A percentile compares a stretch with the other conserved stretches of the same genome.
phyloP scores from a whole-genome alignment of 2,329 filamentous ascomycete species.

The Xylaria sp. region DNA sequence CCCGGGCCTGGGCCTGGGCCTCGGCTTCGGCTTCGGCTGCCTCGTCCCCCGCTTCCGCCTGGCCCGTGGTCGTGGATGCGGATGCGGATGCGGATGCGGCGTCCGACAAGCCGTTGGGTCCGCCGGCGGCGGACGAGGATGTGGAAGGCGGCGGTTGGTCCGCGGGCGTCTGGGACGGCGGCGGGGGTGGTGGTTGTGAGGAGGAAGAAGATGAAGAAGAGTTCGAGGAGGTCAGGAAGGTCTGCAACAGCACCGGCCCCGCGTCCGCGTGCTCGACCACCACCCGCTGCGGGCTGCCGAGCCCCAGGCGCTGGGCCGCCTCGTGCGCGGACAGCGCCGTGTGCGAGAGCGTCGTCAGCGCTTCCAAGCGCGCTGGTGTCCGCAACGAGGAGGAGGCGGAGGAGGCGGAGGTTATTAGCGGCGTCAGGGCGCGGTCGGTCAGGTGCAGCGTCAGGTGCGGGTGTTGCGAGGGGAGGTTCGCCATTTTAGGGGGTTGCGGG shows the following conservation, averaged over 20 bases:
- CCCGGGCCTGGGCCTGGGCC: too few relatives aligned
- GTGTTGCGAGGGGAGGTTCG: slow-evolving; percentile 51
- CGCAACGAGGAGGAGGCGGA: too few relatives aligned
- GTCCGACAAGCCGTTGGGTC: too few relatives aligned
- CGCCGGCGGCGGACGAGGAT: not conserved
- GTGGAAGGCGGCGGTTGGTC: not conserved
- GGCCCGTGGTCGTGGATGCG: slow-evolving; percentile 1
- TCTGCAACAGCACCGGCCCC: slow-evolving; percentile 41
- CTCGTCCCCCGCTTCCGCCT: too few relatives aligned
- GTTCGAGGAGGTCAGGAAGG: slow-evolving; percentile 28
- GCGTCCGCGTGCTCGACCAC: slow-evolving; percentile 56
- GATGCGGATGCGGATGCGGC: slow-evolving; percentile 3
- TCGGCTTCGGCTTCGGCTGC: too few relatives aligned
- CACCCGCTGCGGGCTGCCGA: slow-evolving; percentile 58
- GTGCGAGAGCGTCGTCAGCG: slow-evolving; percentile 56
- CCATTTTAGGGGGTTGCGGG: slow-evolving; percentile 34
- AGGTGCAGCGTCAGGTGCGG: slow-evolving; percentile 59
- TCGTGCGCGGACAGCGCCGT: slow-evolving; percentile 57
- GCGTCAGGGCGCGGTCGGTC: slow-evolving; percentile 58
- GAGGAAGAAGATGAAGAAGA: slow-evolving; percentile 2
- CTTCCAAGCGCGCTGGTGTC: slow-evolving; percentile 47
- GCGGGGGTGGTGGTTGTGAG: not conserved
- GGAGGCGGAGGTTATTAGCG: slow-evolving; percentile 62
- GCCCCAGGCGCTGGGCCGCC: slow-evolving; percentile 53
- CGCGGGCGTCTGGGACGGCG: not conserved